A percentile compares a stretch with the other conserved stretches of the same genome.
Conservation (phyloP, 2,329 filamentous ascomycete species). For the Coleophoma cylindrospora region DNA sequence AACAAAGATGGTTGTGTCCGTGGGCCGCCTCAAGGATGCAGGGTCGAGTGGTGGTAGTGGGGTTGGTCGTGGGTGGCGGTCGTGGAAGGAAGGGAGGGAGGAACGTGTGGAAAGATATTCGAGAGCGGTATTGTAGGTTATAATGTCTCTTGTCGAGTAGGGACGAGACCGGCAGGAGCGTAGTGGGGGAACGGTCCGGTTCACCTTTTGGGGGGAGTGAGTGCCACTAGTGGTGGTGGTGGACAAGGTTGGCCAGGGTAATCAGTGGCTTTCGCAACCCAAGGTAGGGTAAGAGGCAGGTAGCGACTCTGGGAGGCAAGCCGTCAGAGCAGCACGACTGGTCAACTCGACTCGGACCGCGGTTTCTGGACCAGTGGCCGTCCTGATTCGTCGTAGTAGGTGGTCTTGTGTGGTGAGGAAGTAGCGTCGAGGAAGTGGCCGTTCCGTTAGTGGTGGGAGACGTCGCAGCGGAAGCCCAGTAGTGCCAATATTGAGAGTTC, state of each 20-base stretch:
- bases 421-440: background rate
- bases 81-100: background rate
- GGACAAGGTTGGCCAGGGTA: background rate
- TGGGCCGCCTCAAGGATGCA: background rate
- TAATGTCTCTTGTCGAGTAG: no score
- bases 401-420: background rate
- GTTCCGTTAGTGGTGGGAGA: background rate
- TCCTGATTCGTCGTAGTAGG: background rate
- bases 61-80: background rate
- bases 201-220: background rate
- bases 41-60: background rate
- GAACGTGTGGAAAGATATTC: background rate
- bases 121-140: background rate
- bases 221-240: background rate
- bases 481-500: background rate
- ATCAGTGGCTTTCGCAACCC: no score
- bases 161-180: no score
- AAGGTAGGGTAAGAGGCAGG: no score
- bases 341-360: no score
- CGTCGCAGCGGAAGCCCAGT: background rate
- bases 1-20: background rate
- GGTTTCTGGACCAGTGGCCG: no score
- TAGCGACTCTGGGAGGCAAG: background rate
- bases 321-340: background rate
- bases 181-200: conserved; percentile 1